Conservation (phyloP, 2,329 filamentous ascomycete genomes). For the Microascus cirrosus region DNA sequence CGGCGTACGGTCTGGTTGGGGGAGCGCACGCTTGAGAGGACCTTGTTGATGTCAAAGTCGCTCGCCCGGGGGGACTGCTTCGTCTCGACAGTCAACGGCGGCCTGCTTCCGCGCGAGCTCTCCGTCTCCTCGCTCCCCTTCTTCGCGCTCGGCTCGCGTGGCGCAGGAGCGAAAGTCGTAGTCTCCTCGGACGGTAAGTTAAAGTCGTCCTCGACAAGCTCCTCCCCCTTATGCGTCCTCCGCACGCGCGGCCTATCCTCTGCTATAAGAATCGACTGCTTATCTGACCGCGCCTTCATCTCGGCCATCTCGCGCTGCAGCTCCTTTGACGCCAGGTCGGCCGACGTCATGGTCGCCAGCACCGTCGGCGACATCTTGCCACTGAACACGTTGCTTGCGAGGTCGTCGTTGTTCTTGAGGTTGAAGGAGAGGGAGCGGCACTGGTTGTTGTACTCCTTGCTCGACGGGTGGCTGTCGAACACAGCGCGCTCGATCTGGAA, state of each 20-base stretch:
- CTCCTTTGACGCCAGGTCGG: conserved; percentile 88
- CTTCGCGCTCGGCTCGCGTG: conserved; percentile 21
- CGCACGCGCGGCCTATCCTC: conserved; percentile 68
- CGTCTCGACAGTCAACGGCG: conserved; percentile 18
- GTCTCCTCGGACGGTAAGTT: conserved; percentile 15
- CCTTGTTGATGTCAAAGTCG: conserved; percentile 75
- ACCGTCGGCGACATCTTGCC: conserved; percentile 60
- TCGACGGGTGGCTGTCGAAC: conserved; percentile 40
- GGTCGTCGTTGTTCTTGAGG: conserved; percentile 74
- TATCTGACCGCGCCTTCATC: conserved; percentile 67
- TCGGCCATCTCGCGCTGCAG: conserved; percentile 66
- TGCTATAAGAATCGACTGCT: conserved; percentile 74
- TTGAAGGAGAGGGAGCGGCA: conserved; percentile 74
- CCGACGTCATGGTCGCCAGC: conserved; percentile 76
- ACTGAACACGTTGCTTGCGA: conserved; percentile 66
- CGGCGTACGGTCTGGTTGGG: conserved; percentile 40
- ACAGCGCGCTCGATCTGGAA: conserved; percentile 70
- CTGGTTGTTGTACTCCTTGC: conserved; percentile 46
- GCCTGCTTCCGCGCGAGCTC: conserved; percentile 20
- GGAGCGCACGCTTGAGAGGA: conserved; percentile 74
- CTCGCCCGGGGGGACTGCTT: conserved; percentile 41
- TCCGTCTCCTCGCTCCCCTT: conserved; percentile 13
- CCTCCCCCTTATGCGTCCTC: conserved; percentile 90
- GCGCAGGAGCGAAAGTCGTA: not conserved
- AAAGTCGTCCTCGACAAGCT: conserved; percentile 71